phyloP scores from a whole-genome alignment of 495 filamentous ascomycete species.

The Podospora bellae-mahoneyi region DNA sequence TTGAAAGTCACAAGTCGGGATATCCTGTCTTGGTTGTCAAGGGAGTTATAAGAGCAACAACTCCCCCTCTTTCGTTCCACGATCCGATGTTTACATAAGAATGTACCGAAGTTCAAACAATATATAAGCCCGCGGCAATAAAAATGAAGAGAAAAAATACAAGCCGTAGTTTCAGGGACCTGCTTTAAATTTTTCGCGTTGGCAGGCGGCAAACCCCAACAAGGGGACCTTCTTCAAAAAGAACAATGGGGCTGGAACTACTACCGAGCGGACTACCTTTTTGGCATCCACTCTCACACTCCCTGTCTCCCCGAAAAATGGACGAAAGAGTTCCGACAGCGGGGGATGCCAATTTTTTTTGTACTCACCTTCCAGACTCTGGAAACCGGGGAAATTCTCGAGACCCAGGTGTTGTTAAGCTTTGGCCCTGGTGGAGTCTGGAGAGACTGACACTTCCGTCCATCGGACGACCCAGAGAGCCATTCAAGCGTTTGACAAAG shows the following conservation, averaged over 20 bases:
- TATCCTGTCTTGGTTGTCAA: neutral
- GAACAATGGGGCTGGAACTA: neutral
- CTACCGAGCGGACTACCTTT: too few species aligned
- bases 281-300: neutral
- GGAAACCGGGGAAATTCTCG: neutral
- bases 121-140: constrained; percentile 2
- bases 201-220: constrained; percentile 2
- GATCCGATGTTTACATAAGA: neutral
- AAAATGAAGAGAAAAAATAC: neutral
- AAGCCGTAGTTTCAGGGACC: neutral
- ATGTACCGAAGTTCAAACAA: too few species aligned
- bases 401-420: neutral
- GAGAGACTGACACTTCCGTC: neutral
- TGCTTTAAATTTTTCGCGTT: neutral
- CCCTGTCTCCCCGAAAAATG: constrained; percentile 1
- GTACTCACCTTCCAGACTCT: neutral
- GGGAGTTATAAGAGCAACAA: neutral
- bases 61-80: neutral
- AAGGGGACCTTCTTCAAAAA: constrained; percentile 3
- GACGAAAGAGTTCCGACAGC: constrained; percentile 5
- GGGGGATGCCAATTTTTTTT: neutral
- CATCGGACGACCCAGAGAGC: neutral
- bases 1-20: neutral
- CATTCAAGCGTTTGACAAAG: neutral
- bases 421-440: neutral